Percentiles rank a stretch among this genome's conserved stretches.
These are phyloP conservation scores for Neurospora pannonica DNA, from an alignment of 495 filamentous ascomycete species.

Conservation along the genomic window DNA sequence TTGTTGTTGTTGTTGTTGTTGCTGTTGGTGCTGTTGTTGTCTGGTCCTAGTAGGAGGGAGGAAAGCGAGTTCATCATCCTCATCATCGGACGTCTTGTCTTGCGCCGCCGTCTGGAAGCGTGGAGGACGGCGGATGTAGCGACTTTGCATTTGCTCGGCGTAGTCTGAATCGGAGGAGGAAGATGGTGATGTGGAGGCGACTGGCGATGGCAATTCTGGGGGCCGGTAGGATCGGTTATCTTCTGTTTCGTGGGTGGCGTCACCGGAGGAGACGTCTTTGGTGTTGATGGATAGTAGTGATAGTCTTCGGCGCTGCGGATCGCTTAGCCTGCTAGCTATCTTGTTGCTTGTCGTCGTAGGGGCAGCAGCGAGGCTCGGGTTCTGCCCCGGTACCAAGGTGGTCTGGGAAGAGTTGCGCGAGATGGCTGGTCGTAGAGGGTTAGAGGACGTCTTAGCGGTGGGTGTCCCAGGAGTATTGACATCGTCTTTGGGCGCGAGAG, in stretches of 20 bases:
- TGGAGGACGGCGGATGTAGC: constrained; percentile 49
- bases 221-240: constrained; percentile 10
- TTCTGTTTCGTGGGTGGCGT: not conserved
- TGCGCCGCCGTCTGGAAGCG: constrained; percentile 30
- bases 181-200: constrained; percentile 22
- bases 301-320: constrained; percentile 20
- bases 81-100: constrained; percentile 25
- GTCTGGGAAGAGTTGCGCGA: constrained; percentile 52
- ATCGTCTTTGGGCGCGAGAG: constrained; percentile 42
- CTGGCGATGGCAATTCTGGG: constrained; percentile 18
- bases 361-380: constrained; percentile 17
- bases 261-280: constrained; percentile 5
- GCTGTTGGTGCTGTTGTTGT: not conserved
- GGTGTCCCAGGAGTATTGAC: constrained; percentile 26
- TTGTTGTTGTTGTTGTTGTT: not conserved
- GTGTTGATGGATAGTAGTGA: constrained; percentile 24
- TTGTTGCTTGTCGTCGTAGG: constrained; percentile 2
- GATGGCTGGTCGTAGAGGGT: constrained; percentile 26
- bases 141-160: constrained; percentile 28
- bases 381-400: constrained; percentile 38
- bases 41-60: constrained; percentile 46
- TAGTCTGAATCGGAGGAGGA: constrained; percentile 33
- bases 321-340: constrained; percentile 2
- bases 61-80: constrained; percentile 59
- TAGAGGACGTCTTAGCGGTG: constrained; percentile 16